phyloP scores from a whole-genome alignment of 1,139 yeast genomes.

The Yamadazyma pseudoaaseri region DNA sequence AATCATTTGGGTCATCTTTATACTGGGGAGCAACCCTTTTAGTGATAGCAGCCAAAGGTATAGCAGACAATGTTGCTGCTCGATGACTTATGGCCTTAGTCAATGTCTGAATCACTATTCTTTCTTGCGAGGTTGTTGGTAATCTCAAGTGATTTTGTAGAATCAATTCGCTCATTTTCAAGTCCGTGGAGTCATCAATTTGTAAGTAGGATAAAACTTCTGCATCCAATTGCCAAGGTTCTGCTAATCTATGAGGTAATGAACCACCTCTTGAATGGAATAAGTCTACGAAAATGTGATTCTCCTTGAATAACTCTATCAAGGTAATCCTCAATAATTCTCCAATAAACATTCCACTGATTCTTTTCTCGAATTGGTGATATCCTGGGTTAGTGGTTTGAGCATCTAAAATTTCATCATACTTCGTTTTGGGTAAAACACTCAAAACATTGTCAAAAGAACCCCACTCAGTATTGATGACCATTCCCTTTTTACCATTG shows the following conservation, averaged over 20 bases:
- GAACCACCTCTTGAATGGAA: slow-evolving; percentile 50
- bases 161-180: slow-evolving; percentile 63
- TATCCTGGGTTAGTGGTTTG: slow-evolving; percentile 80
- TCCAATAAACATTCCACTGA: slow-evolving; percentile 92
- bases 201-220: slow-evolving; percentile 81
- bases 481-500: slow-evolving; percentile 67
- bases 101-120: slow-evolving; percentile 64
- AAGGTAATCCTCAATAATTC: slow-evolving; percentile 76
- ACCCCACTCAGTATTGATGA: slow-evolving; percentile 96
- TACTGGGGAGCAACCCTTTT: slow-evolving; percentile 38
- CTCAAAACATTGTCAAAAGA: slow-evolving; percentile 81
- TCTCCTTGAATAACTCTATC: slow-evolving; percentile 60
- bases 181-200: slow-evolving; percentile 72
- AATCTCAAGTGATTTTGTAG: slow-evolving; percentile 63
- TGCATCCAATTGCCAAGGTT: slow-evolving; percentile 78
- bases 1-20: slow-evolving; percentile 58
- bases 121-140: slow-evolving; percentile 67
- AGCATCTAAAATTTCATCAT: slow-evolving; percentile 66
- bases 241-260: slow-evolving; percentile 64
- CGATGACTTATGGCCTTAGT: slow-evolving; percentile 80
- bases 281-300: slow-evolving; percentile 54
- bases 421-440: slow-evolving; percentile 71
- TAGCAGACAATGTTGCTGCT: slow-evolving; percentile 83
- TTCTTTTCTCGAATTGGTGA: slow-evolving; percentile 91
- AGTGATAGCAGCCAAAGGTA: slow-evolving; percentile 80